Base-by-base conservation (phyloP, 805 yeast species). In the Wickerhamomyces ciferrii region DNA sequence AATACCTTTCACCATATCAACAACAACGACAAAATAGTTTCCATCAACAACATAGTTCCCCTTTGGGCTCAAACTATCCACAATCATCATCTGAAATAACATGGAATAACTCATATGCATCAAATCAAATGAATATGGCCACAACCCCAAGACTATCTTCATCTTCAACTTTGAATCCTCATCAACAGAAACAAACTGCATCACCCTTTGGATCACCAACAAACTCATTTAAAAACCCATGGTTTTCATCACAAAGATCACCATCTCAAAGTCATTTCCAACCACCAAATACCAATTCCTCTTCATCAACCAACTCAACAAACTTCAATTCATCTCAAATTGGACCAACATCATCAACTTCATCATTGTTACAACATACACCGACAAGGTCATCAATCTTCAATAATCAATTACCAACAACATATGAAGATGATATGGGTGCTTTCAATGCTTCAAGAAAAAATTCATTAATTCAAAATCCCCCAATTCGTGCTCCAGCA, bases 401-500 rank as follows among this genome's bases (percentile, higher is more conserved):
- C 45, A 57, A 52, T 42, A 48, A 52, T 9, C 78, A 74, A 48
- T 58, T 76, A 14, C 78, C 79, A 23, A 70, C 76, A 2, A 76
- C 80, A 2, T 76, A 76, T 56, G 82, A 76, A 54, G 58, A 69
- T 47, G 71, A 66, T 21, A 7, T 5, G 34, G 49, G 50, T 50
- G 36, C 41, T 15, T 46, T 54, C 14, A 18, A 48, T 25, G 29
- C 48, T 1, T 43, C 58, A 11, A 44, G 58, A 17, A 52, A 56
- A 46, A 52, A 53, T 42, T 54, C 60, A 32, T 41, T 68, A 37
- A 56, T 72, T 10, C 52, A 66, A 17, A 20, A 37, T 20, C 76
- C 76, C 2, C 78, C 78, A 15, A 56, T 71, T 2, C 61, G 78
- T 52, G 74, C 73, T 1, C 72, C 73, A 2, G 75, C 69, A 14